Evolutionary conservation across 225 moss, liverwort and hornwort species (phyloP).

Genomic region (Antitrichia curtipendula): DNA sequence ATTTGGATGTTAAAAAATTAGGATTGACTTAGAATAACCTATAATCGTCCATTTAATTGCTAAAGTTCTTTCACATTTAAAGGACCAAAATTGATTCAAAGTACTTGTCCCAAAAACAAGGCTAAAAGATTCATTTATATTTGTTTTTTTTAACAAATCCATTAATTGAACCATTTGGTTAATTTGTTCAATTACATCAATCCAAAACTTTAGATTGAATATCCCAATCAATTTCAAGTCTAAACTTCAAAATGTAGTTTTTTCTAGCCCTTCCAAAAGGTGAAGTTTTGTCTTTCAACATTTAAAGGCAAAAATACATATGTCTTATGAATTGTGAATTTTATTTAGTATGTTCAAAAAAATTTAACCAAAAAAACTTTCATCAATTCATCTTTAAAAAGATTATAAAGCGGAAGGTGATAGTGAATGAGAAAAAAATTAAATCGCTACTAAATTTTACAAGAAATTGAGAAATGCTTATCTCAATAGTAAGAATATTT

Average conservation of each 20-base stretch:
- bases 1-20: not conserved
- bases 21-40: not conserved
- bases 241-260: not conserved
- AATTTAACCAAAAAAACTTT: not conserved
- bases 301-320: not conserved
- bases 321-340: not conserved
- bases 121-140: not conserved
- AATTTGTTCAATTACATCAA: not conserved
- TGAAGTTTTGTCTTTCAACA: not conserved
- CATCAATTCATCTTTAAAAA: not conserved
- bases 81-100: not conserved
- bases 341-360: not conserved
- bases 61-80: not conserved
- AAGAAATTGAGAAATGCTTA: not conserved
- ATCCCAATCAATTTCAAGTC: not conserved
- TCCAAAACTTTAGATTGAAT: not conserved
- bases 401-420: not conserved
- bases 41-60: not conserved
- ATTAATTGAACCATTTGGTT: accelerated
- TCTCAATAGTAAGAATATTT: accelerated
- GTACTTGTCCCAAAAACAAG: not conserved
- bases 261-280: not conserved
- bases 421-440: not conserved
- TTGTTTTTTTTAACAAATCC: not conserved
- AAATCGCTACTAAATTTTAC: not conserved